Percentiles rank a stretch among this genome's conserved stretches.
Evolutionary conservation across 2,329 filamentous ascomycete genomes (phyloP).

Genomic region (Colletotrichum phormii): DNA sequence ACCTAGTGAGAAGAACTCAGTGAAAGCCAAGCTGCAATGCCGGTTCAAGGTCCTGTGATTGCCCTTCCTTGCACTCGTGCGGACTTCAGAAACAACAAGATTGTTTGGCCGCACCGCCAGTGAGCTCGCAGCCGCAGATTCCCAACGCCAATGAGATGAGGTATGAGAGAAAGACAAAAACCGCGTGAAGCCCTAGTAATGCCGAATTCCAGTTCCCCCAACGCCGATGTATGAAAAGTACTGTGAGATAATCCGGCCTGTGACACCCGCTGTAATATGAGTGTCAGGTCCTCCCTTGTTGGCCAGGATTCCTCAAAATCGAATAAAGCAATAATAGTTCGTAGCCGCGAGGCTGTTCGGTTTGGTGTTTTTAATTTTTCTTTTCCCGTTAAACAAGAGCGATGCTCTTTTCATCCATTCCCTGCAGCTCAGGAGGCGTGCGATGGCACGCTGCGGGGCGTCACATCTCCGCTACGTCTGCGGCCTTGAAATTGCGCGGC

Average conservation of each 20-base stretch:
- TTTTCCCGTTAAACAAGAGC: not conserved
- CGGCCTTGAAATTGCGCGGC: conserved; percentile 55
- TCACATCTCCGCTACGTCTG: conserved; percentile 67
- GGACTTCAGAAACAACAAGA: not conserved
- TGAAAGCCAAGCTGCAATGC: conserved; percentile 36
- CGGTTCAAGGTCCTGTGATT: conserved; percentile 32
- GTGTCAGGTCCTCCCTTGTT: not conserved
- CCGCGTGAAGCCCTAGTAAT: conserved; percentile 4
- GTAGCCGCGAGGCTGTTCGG: conserved; percentile 22
- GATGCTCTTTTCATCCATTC: not conserved
- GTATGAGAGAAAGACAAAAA: conserved; percentile 14
- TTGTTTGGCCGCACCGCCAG: not conserved
- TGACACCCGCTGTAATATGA: not conserved
- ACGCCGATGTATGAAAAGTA: conserved; percentile 32
- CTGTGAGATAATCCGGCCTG: not conserved
- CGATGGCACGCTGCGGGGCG: conserved; percentile 65
- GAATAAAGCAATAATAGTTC: conserved; percentile 15
- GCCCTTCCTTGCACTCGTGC: conserved; percentile 27
- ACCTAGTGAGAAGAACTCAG: conserved; percentile 16
- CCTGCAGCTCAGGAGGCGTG: conserved; percentile 50
- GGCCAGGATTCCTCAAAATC: not conserved
- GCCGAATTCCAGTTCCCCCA: conserved; percentile 16
- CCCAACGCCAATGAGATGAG: conserved; percentile 15
- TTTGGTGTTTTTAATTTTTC: conserved; percentile 1
- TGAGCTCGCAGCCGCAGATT: not conserved